Percentiles rank a stretch among this genome's conserved stretches.
Conservation (phyloP, 2,329 filamentous ascomycete genomes). For the Alternaria tenuissima region DNA sequence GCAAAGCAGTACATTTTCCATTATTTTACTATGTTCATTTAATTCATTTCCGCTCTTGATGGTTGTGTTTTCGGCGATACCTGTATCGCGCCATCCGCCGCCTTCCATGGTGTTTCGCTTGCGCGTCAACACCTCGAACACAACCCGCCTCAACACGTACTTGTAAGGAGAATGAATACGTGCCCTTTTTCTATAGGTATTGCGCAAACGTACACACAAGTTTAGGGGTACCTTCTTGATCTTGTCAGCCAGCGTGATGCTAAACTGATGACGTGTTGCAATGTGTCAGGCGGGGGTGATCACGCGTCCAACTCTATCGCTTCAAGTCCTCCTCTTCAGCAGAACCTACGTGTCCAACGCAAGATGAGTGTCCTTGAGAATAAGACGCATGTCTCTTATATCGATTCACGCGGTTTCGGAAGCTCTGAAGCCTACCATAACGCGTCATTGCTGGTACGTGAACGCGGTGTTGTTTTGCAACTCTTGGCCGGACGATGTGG, state of each 20-base stretch:
- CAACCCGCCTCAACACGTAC: neutral
- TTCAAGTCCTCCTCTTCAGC: constrained; percentile 18
- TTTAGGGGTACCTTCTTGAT: neutral
- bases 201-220: neutral
- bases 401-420: neutral
- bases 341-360: neutral
- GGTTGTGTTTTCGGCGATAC: constrained; percentile 2
- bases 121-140: neutral
- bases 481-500: constrained; percentile 1
- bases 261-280: constrained; percentile 12
- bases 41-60: neutral
- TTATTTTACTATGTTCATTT: neutral
- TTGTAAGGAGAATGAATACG: neutral
- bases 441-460: neutral
- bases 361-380: neutral
- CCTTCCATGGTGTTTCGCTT: constrained; percentile 5
- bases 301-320: constrained; percentile 13
- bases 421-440: neutral
- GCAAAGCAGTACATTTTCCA: neutral
- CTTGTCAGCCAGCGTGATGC: neutral
- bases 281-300: constrained; percentile 19
- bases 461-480: neutral
- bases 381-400: neutral
- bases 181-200: neutral
- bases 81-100: neutral